Conservation (phyloP, 2,329 filamentous ascomycete species). For the Fulvia fulva region DNA sequence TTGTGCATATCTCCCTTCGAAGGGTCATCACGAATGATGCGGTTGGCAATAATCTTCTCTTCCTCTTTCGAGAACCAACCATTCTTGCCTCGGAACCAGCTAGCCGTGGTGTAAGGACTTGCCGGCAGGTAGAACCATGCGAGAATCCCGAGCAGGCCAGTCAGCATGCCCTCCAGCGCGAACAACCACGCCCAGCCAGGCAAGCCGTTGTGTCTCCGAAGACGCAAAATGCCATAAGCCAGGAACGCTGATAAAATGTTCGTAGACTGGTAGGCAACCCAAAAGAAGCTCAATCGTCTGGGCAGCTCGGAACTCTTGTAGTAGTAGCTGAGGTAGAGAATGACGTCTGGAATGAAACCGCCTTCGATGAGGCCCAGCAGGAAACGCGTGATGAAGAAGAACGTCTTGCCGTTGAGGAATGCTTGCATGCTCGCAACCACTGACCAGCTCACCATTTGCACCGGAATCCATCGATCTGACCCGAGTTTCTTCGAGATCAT, state of each 20-base stretch:
- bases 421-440: constrained; percentile 38
- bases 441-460: constrained; percentile 39
- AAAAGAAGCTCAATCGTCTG: constrained; percentile 64
- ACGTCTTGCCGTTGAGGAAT: constrained; percentile 31
- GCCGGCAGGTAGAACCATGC: constrained; percentile 53
- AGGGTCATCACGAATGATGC: constrained; percentile 59
- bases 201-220: constrained; percentile 45
- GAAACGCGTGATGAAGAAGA: constrained; percentile 38
- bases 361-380: constrained; percentile 42
- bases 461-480: constrained; percentile 44
- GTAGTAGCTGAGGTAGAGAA: constrained; percentile 67
- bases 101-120: constrained; percentile 61
- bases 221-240: constrained; percentile 52
- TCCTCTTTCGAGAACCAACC: constrained; percentile 62
- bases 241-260: constrained; percentile 55
- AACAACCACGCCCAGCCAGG: constrained; percentile 57
- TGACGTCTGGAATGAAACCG: constrained; percentile 57
- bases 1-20: constrained; percentile 52
- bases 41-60: constrained; percentile 60
- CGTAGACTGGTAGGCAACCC: constrained; percentile 59
- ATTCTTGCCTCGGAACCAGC: constrained; percentile 54
- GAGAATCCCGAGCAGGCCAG: constrained; percentile 50
- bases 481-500: constrained; percentile 45
- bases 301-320: constrained; percentile 70
- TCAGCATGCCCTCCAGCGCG: constrained; percentile 55